These are phyloP conservation scores for Candida tammaniensis DNA, from an alignment of 805 yeast genomes.

Conservation along the genomic window DNA sequence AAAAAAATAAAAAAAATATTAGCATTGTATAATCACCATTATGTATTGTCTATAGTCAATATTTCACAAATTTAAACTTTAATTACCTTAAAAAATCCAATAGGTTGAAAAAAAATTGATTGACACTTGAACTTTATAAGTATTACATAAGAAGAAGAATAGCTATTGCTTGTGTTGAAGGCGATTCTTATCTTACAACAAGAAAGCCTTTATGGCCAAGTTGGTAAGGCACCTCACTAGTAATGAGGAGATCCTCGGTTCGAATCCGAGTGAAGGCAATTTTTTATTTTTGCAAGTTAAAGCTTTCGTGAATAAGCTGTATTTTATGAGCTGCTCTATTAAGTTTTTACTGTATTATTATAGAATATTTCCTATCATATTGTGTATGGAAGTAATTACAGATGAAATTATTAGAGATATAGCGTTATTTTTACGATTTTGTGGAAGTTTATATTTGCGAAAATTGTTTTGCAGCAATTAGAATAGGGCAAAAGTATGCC, in stretches of 20 bases:
- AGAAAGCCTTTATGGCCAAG: constrained; percentile 30
- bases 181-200: no score
- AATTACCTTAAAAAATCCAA: not conserved
- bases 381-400: not conserved
- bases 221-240: constrained; percentile 36
- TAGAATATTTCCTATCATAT: no score
- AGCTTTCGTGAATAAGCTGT: not conserved
- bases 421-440: no score
- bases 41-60: no score
- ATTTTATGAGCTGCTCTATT: not conserved
- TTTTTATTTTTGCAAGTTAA: constrained; percentile 15
- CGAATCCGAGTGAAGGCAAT: constrained; percentile 31
- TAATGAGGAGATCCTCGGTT: constrained; percentile 31
- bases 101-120: not conserved
- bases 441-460: not conserved
- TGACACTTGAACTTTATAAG: not conserved
- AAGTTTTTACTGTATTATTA: no score
- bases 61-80: not conserved
- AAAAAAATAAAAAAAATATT: no score
- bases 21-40: no score
- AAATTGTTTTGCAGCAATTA: constrained; percentile 6
- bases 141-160: no score
- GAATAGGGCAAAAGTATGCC: constrained; percentile 5
- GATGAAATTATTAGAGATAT: not conserved
- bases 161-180: no score